Conservation (phyloP, 768 basidiomycete genomes). For the Kwoniella dendrophila region DNA sequence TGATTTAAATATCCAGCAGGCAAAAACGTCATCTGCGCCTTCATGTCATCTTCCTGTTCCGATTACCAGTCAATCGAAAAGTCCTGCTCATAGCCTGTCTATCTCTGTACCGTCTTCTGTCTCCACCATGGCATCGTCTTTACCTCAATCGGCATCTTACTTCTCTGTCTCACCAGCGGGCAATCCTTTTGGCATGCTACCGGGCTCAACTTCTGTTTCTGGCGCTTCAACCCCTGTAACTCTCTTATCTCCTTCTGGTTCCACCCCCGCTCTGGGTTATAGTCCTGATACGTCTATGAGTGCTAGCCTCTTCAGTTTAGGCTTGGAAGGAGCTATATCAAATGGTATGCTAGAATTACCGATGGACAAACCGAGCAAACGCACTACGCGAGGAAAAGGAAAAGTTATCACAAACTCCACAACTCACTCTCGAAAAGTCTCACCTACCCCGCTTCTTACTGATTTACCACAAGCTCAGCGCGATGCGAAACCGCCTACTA, state of each 20-base stretch:
- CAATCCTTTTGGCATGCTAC: conserved; percentile 15
- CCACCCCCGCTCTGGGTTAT: conserved; percentile 26
- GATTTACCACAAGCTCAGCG: not conserved
- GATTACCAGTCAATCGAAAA: conserved; percentile 10
- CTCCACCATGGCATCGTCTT: conserved; percentile 31
- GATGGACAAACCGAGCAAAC: not conserved
- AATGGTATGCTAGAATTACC: conserved; percentile 10
- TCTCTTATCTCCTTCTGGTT: conserved; percentile 30
- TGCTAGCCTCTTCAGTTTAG: conserved; percentile 12
- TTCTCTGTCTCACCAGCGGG: conserved; percentile 30
- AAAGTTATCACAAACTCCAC: conserved; percentile 2
- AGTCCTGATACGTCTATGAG: conserved; percentile 11
- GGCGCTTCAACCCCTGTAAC: conserved; percentile 36
- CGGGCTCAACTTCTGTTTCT: conserved; percentile 31
- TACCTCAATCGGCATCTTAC: conserved; percentile 28
- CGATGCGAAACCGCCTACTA: conserved; percentile 1
- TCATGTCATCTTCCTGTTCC: conserved; percentile 26
- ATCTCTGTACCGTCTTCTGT: conserved; percentile 30
- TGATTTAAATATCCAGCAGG: not conserved
- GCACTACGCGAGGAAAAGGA: not conserved
- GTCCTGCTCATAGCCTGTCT: conserved; percentile 7
- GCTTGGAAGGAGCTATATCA: not conserved
- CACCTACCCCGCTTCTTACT: conserved; percentile 5
- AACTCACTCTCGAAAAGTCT: conserved; percentile 6
- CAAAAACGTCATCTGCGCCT: not conserved